Conservation (phyloP, 441 rosid genomes). For the Daphne laureola region DNA sequence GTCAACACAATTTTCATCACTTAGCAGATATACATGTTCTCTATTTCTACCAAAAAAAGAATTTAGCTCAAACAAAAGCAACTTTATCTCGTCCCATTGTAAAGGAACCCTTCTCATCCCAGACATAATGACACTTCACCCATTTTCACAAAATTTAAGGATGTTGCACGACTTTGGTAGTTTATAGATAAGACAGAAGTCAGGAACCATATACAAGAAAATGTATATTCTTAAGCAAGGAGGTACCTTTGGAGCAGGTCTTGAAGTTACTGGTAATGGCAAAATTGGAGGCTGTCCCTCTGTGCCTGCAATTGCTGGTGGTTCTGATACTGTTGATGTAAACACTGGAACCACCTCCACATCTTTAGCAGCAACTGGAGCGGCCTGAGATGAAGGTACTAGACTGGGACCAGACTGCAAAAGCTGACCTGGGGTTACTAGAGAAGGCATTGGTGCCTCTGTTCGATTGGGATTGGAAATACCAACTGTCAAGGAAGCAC, state of each 20-base stretch:
- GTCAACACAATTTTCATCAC: too few species aligned
- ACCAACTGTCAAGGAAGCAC: slow-evolving; percentile 33
- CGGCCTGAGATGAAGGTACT: slow-evolving; percentile 39
- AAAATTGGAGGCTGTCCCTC: slow-evolving; percentile 81
- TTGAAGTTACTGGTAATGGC: slow-evolving; percentile 64
- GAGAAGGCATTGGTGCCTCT: slow-evolving; percentile 42
- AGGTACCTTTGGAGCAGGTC: slow-evolving; percentile 39
- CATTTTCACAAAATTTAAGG: too few species aligned
- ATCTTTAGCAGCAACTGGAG: slow-evolving; percentile 50
- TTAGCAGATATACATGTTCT: too few species aligned
- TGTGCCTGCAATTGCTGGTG: slow-evolving; percentile 31
- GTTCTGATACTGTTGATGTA: slow-evolving; percentile 36
- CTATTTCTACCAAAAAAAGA: too few species aligned
- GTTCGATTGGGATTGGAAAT: slow-evolving; percentile 29
- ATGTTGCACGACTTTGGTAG: too few species aligned
- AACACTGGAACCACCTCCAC: slow-evolving; percentile 63
- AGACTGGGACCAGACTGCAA: slow-evolving; percentile 47
- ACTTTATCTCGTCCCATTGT: too few species aligned
- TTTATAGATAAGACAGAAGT: too few species aligned
- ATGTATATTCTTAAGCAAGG: too few species aligned
- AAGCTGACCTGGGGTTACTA: slow-evolving; percentile 74
- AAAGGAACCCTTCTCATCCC: too few species aligned
- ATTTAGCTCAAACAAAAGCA: too few species aligned
- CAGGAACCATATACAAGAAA: too few species aligned
- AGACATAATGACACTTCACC: too few species aligned